phyloP scores from a whole-genome alignment of 352 stramenopile genomes.

The Bremia lactucae region DNA sequence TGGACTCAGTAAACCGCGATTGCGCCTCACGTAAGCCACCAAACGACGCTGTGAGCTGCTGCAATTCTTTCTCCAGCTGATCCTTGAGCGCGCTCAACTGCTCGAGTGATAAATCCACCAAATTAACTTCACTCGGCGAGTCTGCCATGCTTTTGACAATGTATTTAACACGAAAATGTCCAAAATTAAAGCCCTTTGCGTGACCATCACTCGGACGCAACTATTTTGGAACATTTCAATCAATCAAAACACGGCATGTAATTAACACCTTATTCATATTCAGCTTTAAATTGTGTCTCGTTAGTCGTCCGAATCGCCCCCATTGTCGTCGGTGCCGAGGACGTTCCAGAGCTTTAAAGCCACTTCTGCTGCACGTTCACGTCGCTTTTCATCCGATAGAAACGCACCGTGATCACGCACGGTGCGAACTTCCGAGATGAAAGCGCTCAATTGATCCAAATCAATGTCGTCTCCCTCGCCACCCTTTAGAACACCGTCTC shows the following conservation, averaged over 20 bases:
- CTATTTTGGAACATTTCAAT: constrained; percentile 2
- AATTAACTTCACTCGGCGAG: constrained; percentile 48
- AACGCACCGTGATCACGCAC: constrained; percentile 45
- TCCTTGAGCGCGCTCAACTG: constrained; percentile 89
- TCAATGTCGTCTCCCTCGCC: constrained; percentile 36
- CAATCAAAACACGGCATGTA: background rate
- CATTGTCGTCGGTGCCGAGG: constrained; percentile 36
- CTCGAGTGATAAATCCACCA: constrained; percentile 86
- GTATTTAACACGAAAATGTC: too few species aligned
- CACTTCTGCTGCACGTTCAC: constrained; percentile 56
- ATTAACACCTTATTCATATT: too few species aligned
- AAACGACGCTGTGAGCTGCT: constrained; percentile 69
- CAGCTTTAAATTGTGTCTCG: too few species aligned
- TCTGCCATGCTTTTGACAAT: constrained; percentile 29
- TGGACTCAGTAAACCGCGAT: constrained; percentile 70
- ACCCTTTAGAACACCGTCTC: constrained; percentile 1
- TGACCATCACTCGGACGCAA: too few species aligned
- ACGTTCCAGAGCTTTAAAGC: constrained; percentile 71
- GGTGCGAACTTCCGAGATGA: constrained; percentile 53
- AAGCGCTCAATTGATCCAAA: constrained; percentile 45
- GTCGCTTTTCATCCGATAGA: constrained; percentile 50
- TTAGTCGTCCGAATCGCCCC: constrained; percentile 17
- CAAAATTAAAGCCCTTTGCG: too few species aligned
- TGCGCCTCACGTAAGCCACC: constrained; percentile 60
- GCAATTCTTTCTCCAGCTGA: constrained; percentile 77